Base-by-base conservation (phyloP, 768 basidiomycete genomes). In the Pleurotus citrinopileatus region DNA sequence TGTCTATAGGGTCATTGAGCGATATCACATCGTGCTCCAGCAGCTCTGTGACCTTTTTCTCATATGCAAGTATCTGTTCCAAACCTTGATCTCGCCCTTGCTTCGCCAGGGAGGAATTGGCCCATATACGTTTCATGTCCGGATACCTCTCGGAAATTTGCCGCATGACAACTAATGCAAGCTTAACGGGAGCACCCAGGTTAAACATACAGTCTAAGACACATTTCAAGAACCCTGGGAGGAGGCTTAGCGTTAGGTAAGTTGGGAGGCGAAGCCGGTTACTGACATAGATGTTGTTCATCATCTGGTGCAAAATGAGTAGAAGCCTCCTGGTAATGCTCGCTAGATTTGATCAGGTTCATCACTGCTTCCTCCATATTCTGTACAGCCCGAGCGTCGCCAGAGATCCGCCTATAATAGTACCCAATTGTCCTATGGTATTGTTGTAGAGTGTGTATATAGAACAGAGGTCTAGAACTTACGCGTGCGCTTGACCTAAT, bases 401-500 rank as follows among this genome's bases (percentile, higher is more conserved):
- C 28, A 12, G 59, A 67, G 25, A 57, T 60, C 42, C 61, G 61
- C 46, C 61, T 55, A 47, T 70, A 63, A 54, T 63, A 67, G 62
- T 63, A 70, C 3, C 64, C 70, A 6, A 67, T 59, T 25, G 64
- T 61, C 64, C 70, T 8, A 67, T 59, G 26, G 64, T 61, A 15
- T 70, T 70, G 42, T 23, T 34, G 22, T 23, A 23, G 15, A 4
- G 19, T 13, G 17, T 44, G 34, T 12, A 2, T 52, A 37, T 13
- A n/a, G 9, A 6, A 28, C 48, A 45, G 7, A 20, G 22, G 36
- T 28, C 50, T 13, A 29, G 0, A 19, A 62, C 71, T 40, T 57
- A 75, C 75, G 71, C 63, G 15, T 72, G 56, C 23, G 74, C 74
- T 42, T 65, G 63, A 10, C 61, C 76, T 26, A 62, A 57, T 2